These are phyloP conservation scores for Diatrype stigma DNA, from an alignment of 2,329 filamentous ascomycete genomes.

Conservation along the genomic window DNA sequence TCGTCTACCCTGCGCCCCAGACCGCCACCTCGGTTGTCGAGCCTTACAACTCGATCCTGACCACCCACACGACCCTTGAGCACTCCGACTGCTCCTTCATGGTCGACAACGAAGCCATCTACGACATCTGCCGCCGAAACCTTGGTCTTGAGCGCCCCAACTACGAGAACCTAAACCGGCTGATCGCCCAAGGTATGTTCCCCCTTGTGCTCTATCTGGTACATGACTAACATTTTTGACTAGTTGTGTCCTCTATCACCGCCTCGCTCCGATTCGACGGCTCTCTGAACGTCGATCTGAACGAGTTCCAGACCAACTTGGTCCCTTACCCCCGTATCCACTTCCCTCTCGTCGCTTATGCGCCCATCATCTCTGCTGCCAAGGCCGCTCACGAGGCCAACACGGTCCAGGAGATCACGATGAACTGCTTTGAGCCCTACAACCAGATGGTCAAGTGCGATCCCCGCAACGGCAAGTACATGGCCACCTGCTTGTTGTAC, in stretches of 20 bases:
- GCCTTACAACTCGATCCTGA: slow-evolving; percentile 99
- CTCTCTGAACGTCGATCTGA: slow-evolving; percentile 97
- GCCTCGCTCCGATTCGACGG: slow-evolving; percentile 97
- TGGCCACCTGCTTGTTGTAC: slow-evolving; percentile 97
- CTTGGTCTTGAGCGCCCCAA: slow-evolving; percentile 94
- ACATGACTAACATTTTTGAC: slow-evolving; percentile 25
- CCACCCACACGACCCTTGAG: slow-evolving; percentile 97
- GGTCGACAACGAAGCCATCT: slow-evolving; percentile 99
- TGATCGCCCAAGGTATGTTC: slow-evolving; percentile 84
- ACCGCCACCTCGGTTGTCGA: slow-evolving; percentile 97
- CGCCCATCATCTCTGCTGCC: slow-evolving; percentile 88
- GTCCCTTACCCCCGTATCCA: slow-evolving; percentile 98
- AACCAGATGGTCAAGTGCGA: slow-evolving; percentile 99
- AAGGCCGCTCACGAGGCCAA: slow-evolving; percentile 98
- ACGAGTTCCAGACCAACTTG: slow-evolving; percentile 99
- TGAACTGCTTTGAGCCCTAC: slow-evolving; percentile 98
- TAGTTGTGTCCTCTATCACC: slow-evolving; percentile 97
- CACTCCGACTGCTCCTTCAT: slow-evolving; percentile 99
- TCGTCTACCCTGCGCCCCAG: slow-evolving; percentile 96
- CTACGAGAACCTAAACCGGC: slow-evolving; percentile 97
- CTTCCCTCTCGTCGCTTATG: slow-evolving; percentile 96
- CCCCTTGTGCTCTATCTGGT: slow-evolving; percentile 1
- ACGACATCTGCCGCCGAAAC: slow-evolving; percentile 98
- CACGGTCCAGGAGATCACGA: slow-evolving; percentile 97
- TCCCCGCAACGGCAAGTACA: slow-evolving; percentile 98